These are phyloP conservation scores for Suillus tomentosus DNA, from an alignment of 768 basidiomycete genomes.

Conservation along the genomic window DNA sequence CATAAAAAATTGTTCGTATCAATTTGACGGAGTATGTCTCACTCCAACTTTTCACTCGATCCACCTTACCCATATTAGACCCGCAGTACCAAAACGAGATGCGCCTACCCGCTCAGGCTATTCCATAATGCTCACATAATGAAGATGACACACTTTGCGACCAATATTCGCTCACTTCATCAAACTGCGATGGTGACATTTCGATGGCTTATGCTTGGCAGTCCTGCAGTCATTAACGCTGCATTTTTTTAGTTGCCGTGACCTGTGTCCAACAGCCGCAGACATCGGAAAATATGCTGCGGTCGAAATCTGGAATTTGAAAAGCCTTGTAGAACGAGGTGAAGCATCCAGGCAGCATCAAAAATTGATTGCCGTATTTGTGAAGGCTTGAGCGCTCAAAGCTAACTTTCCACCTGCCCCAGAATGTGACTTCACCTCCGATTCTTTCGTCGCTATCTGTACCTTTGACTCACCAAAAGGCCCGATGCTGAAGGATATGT, in stretches of 20 bases:
- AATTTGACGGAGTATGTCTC: background rate
- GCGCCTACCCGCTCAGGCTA: background rate
- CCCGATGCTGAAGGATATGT: background rate
- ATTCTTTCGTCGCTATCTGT: background rate
- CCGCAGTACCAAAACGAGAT: background rate
- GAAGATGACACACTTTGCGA: background rate
- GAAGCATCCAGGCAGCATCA: background rate
- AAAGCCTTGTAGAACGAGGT: background rate
- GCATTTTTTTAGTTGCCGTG: background rate
- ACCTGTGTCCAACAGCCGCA: background rate
- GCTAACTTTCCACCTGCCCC: background rate
- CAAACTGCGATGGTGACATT: background rate
- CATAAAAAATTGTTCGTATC: background rate
- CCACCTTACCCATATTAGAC: background rate
- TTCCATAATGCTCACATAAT: background rate
- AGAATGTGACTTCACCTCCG: background rate
- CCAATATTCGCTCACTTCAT: background rate
- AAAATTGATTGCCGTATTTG: background rate
- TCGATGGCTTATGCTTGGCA: background rate
- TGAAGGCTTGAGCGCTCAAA: background rate
- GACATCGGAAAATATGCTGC: background rate
- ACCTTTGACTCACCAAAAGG: background rate
- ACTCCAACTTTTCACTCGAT: background rate
- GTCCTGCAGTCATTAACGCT: background rate
- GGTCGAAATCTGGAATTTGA: background rate